Evolutionary conservation across 345 rosid species (phyloP).

Genomic region (Hevea brasiliensis): DNA sequence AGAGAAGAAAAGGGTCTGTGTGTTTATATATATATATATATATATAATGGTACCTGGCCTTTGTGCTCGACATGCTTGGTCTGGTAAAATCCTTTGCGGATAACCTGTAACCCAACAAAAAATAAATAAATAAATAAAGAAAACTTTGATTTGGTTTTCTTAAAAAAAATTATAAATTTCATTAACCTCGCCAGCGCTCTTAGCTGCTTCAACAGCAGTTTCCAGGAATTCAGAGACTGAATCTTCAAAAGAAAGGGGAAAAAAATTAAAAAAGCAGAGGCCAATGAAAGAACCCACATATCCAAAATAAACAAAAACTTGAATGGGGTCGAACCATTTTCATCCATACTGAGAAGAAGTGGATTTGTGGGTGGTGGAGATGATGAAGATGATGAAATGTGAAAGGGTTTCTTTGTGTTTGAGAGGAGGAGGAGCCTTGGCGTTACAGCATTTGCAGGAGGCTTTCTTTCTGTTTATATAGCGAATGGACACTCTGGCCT

Average conservation of each 20-base stretch:
- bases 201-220: slow-evolving; percentile 86
- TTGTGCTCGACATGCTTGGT: slow-evolving; percentile 93
- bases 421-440: neutral
- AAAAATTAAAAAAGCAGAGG: neutral
- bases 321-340: slow-evolving; percentile 42
- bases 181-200: slow-evolving; percentile 75
- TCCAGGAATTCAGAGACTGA: slow-evolving; percentile 54
- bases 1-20: too few relatives aligned
- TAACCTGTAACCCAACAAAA: slow-evolving; percentile 42
- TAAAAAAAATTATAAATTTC: neutral
- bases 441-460: neutral
- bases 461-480: neutral
- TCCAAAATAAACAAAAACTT: neutral
- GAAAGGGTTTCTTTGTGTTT: neutral
- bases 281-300: slow-evolving; percentile 4
- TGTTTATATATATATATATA: too few relatives aligned
- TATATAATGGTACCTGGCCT: slow-evolving; percentile 55
- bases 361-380: neutral
- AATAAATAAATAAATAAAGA: neutral
- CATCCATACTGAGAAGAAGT: slow-evolving; percentile 42
- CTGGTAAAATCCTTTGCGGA: slow-evolving; percentile 74
- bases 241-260: slow-evolving; percentile 33
- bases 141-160: neutral
- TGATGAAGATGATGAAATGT: neutral
- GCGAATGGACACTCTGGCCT: neutral